Evolutionary conservation across 2,329 filamentous ascomycete genomes (phyloP), one percentile per base, ranked within the genome.

Genomic region (Pseudogymnoascus sp.): DNA sequence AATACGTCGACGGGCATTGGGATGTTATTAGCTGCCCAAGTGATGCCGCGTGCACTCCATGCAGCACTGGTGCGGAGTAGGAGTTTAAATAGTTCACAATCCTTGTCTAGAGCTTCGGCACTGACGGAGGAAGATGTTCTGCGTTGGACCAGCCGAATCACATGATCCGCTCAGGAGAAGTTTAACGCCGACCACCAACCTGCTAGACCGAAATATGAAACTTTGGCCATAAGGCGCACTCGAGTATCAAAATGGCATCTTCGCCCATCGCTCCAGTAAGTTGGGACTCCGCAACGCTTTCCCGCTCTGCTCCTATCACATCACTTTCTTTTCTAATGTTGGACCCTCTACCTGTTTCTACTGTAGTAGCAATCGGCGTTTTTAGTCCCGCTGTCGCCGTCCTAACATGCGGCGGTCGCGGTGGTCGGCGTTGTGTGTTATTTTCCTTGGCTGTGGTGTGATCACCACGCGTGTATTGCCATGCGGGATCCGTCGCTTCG

Each of bases 191-290:
- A 57, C 47, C 47, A n/a, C 29, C 47, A 26, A 34, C 47, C 26
- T 34, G 29, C 26, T 34, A 18, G 47, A 34, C 47, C n/a, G 18
- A 31, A 57, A 18, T 54, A 54, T 54, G 26, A 18, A 57, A 57
- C 47, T 57, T 57, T 57, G 47, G 47, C 29, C 2, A 8, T 31
- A 57, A 57, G 47, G 47, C 47, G 47, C n/a, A 57, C 11, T 57
- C 47, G 47, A 34, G n/a, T 57, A 57, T 57, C 47, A 57, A 57
- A 57, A 57, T 57, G 47, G 47, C 47, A 57, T 57, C 47, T 57
- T 57, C 47, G 26, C 26, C 26, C 26, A 54, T 54, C 26, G 7
- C 47, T 10, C 47, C 47, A 18, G 47, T 34, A 18, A 57, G 29
- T 57, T 57, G 26, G 29, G 47, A 57, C 10, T 57, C 26, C 47